These are phyloP conservation scores for Trichoderma sp. DNA, from an alignment of 2,329 filamentous ascomycete species.

Conservation along the genomic window DNA sequence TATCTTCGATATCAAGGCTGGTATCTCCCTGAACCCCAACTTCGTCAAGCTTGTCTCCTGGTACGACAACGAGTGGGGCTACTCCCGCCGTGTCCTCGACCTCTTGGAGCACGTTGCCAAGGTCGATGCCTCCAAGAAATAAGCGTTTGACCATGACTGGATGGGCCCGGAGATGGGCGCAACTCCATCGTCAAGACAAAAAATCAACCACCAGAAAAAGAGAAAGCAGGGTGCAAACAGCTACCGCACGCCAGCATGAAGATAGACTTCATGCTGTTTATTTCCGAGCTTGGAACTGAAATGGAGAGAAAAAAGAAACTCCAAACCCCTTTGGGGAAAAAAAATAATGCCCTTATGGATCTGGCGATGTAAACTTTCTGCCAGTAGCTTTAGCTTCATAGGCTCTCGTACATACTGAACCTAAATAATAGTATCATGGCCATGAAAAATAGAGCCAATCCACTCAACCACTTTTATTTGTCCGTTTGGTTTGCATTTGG, in stretches of 20 bases:
- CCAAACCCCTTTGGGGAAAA: not conserved
- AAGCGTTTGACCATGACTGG: constrained; percentile 34
- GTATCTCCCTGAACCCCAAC: constrained; percentile 97
- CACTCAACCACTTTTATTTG: constrained; percentile 1
- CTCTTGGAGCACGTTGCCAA: constrained; percentile 79
- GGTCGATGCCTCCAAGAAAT: constrained; percentile 65
- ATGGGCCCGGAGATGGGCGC: not conserved
- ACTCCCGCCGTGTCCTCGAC: constrained; percentile 93
- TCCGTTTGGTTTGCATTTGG: not conserved
- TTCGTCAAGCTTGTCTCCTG: constrained; percentile 98
- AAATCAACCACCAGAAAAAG: constrained; percentile 33
- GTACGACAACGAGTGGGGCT: constrained; percentile 99
- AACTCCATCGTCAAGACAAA: not conserved
- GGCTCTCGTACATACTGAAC: constrained; percentile 12
- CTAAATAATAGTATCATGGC: constrained; percentile 18
- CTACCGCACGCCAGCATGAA: constrained; percentile 8
- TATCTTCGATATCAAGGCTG: constrained; percentile 99
- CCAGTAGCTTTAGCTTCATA: constrained; percentile 11
- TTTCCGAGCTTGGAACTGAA: constrained; percentile 7
- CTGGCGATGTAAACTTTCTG: not conserved
- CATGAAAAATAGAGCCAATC: constrained; percentile 22
- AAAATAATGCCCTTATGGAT: constrained; percentile 13
- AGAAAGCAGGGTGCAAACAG: constrained; percentile 33
- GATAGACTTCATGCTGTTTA: constrained; percentile 2
- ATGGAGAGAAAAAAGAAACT: constrained; percentile 17